Evolutionary conservation across 106 monocot species (phyloP).

Genomic region (Alisma plantagoaquatica): DNA sequence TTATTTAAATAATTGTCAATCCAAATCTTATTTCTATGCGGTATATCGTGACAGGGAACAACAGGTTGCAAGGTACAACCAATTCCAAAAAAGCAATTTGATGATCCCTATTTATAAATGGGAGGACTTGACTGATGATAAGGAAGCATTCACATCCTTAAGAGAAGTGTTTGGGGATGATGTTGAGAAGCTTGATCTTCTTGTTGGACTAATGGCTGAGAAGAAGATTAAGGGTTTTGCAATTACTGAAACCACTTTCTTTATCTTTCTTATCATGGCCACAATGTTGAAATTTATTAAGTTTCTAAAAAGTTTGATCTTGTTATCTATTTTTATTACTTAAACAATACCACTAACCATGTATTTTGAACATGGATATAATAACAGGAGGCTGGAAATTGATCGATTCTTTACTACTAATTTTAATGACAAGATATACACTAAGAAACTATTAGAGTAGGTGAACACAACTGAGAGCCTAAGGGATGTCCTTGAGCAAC

Average conservation of each 20-base stretch:
- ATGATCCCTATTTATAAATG: constrained; percentile 53
- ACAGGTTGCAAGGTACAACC: constrained; percentile 39
- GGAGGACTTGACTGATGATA: constrained; percentile 49
- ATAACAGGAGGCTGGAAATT: constrained; percentile 50
- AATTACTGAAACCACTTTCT: constrained; percentile 61
- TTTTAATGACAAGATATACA: constrained; percentile 53
- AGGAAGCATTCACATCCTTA: constrained; percentile 22
- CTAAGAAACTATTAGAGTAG: constrained; percentile 51
- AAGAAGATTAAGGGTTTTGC: constrained; percentile 71
- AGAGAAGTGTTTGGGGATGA: constrained; percentile 45
- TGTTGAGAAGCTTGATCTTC: constrained; percentile 51
- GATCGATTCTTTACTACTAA: constrained; percentile 62
- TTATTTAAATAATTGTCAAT: neutral
- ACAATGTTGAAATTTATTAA: constrained; percentile 20
- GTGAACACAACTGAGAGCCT: constrained; percentile 58
- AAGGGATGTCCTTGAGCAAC: constrained; percentile 39
- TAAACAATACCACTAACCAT: neutral
- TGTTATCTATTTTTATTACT: too few species aligned
- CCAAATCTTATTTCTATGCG: constrained; percentile 1
- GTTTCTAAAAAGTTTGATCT: neutral
- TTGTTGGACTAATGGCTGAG: constrained; percentile 63
- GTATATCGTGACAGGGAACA: constrained; percentile 58
- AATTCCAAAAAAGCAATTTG: constrained; percentile 33
- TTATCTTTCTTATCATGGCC: constrained; percentile 52
- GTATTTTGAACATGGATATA: neutral